Conservation (phyloP, 1,284 basidiomycete species). For the Tilletiopsis washingtonensis region DNA sequence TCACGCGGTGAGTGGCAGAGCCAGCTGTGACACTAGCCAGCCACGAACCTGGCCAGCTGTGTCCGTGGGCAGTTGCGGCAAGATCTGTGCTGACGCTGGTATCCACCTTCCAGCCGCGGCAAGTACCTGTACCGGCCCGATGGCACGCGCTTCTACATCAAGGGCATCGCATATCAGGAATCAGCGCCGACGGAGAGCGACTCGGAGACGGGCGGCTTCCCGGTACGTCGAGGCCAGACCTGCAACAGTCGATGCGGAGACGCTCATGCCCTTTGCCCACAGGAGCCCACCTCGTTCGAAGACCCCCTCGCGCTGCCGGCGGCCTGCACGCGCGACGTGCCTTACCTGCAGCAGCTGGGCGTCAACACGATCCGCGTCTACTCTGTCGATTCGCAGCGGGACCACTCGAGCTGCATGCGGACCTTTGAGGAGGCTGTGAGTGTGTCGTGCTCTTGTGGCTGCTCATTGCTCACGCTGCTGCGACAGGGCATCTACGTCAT, state of each 20-base stretch:
- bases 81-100: too few species aligned
- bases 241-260: too few species aligned
- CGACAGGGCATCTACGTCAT: conserved; percentile 86
- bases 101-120: conserved; percentile 51
- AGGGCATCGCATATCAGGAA: conserved; percentile 81
- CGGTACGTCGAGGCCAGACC: too few species aligned
- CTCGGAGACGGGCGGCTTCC: conserved; percentile 54
- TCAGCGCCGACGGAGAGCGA: conserved; percentile 62
- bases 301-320: conserved; percentile 66
- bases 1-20: not conserved
- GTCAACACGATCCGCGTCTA: conserved; percentile 61
- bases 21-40: too few species aligned
- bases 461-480: too few species aligned
- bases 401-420: conserved; percentile 80
- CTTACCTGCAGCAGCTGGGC: conserved; percentile 57
- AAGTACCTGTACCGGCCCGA: conserved; percentile 68
- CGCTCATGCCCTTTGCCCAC: too few species aligned
- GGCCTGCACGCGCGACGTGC: conserved; percentile 69
- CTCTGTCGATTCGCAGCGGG: conserved; percentile 63
- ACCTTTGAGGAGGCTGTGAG: conserved; percentile 63
- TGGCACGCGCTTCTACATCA: conserved; percentile 76
- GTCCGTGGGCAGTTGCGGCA: too few species aligned
- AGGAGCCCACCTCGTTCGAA: conserved; percentile 59
- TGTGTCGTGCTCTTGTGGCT: too few species aligned
- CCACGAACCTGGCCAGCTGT: too few species aligned